Evolutionary conservation across 2,329 filamentous ascomycete genomes (phyloP), one percentile per base, ranked within the genome.

Genomic region (Neofusicoccum laricinum): DNA sequence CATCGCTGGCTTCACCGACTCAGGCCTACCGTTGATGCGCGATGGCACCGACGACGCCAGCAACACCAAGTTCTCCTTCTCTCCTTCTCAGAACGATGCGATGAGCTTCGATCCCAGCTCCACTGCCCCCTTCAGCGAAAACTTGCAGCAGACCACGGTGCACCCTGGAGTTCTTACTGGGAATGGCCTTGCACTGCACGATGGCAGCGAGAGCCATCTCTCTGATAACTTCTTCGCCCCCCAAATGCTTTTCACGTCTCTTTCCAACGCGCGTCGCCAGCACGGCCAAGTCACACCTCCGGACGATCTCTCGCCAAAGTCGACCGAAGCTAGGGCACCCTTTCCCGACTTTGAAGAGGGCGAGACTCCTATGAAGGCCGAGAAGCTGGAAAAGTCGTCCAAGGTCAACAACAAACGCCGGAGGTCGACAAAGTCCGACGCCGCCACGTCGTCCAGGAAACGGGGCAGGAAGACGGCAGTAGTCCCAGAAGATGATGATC

Each of bases 271-370:
- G 5, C 46, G 48, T 38, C 36, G 48, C 30, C 50, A 50, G 3
- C 74, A 70, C 43, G 75, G 75, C 34, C 75, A 76, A 62, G 67
- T 76, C 51, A 77, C 75, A 8, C 75, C 75, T 1, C 75, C 75
- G 2, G 74, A 76, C 17, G 73, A 77, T 12, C 67, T 69, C 32
- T 76, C 74, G 2, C 74, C 74, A 10, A 53, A 58, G 48, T 38
- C 41, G 12, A n/a, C 17, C 14, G 40, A 21, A 7, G 15, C 14
- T 2, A 41, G 30, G 6, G 12, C 14, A n/a, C 1, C 10, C 38
- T 41, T 40, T 1, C 25, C 17, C 6, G 45, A 38, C 3, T 15
- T 10, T 15, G 10, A 12, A 12, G 36, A 32, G 4, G 4, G 2
- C 14, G 34, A 61, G 2, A 36, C 11, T 14, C 15, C 21, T 46